These are phyloP conservation scores for Verbascum thapsus DNA, from an alignment of 257 asterid genomes.

Conservation along the genomic window DNA sequence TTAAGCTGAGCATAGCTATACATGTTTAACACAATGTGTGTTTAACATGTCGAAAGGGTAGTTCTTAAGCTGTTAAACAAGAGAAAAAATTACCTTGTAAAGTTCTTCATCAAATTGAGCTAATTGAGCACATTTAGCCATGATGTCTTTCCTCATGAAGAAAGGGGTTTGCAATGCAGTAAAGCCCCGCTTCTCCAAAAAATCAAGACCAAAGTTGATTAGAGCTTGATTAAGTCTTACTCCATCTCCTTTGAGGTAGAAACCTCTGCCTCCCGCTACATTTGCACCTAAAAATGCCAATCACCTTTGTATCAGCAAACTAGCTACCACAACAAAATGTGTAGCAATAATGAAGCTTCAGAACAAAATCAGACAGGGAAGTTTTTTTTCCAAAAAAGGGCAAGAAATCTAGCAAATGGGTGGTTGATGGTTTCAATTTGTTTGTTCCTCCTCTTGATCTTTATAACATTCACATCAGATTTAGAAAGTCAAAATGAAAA, in stretches of 20 bases:
- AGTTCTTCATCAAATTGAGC: conserved; percentile 96
- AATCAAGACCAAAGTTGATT: conserved; percentile 70
- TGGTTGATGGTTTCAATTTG: too few species aligned
- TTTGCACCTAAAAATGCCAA: conserved; percentile 57
- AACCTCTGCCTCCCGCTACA: conserved; percentile 94
- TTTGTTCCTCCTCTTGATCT: too few species aligned
- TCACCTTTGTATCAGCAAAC: conserved; percentile 18
- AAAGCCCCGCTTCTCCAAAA: conserved; percentile 65
- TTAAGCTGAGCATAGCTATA: background rate
- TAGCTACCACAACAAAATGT: conserved; percentile 7
- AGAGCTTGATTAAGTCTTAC: conserved; percentile 83
- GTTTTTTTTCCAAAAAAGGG: too few species aligned
- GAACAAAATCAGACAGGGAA: too few species aligned
- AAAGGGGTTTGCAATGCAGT: conserved; percentile 75
- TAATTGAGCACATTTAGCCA: conserved; percentile 95
- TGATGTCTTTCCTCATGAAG: conserved; percentile 88
- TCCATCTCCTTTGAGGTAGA: conserved; percentile 81
- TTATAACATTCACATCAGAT: background rate
- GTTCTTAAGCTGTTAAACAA: conserved; percentile 9
- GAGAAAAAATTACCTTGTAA: conserved; percentile 62
- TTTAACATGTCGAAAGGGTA: background rate
- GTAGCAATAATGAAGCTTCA: background rate
- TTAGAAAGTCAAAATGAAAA: background rate
- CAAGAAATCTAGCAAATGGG: too few species aligned
- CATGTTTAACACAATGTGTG: background rate